Base-by-base conservation (phyloP, 2,329 filamentous ascomycete species). In the Basipetospora chlamydospora region DNA sequence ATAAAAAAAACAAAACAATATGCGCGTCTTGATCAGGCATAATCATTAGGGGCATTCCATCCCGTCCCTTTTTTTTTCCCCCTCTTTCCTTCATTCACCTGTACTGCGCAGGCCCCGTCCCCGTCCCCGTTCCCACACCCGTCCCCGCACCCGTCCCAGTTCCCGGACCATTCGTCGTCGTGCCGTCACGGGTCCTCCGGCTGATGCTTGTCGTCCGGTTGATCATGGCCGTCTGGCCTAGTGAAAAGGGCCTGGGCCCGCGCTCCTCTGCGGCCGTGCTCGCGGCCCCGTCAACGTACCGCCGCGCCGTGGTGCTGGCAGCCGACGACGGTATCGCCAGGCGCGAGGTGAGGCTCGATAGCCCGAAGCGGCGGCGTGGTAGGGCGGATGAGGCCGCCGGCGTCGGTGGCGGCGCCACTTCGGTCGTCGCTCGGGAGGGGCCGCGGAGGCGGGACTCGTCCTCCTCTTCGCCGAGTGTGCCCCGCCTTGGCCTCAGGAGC, bases 361-460 rank as follows among this genome's bases (percentile, higher is more conserved):
- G 59, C 12, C 61, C 60, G 34, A 73, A 55, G 15, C 72, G 63
- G 35, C 72, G 63, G 29, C 70, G 63, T 5, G 70, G 68, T 12
- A 75, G 52, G 10, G 60, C 59, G 3, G 66, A 64, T 17, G 63
- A 60, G 3, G 53, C 47, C 13, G 50, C 37, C 43, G 47, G 39
- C 46, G 47, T 42, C 46, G 57, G 41, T 43, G 54, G 47, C 18
- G 54, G 47, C 20, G 58, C 63, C 36, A 66, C 60, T 41, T 79
- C 74, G 1, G 72, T 77, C 25, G 60, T 55, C 4, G 72, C 71
- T 17, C 75, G 61, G 4, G 73, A 76, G 1, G 72, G 70, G 3
- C 66, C 61, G n/a, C 68, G 64, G 43, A 68, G 63, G 22, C 61
- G 57, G n/a, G 49, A 41, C 26, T 67, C 64, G 1, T 70, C 65